Evolutionary conservation across 495 filamentous ascomycete species (phyloP), one percentile per base, ranked within the genome.

Genomic region (Trichoderma orchidacearum): DNA sequence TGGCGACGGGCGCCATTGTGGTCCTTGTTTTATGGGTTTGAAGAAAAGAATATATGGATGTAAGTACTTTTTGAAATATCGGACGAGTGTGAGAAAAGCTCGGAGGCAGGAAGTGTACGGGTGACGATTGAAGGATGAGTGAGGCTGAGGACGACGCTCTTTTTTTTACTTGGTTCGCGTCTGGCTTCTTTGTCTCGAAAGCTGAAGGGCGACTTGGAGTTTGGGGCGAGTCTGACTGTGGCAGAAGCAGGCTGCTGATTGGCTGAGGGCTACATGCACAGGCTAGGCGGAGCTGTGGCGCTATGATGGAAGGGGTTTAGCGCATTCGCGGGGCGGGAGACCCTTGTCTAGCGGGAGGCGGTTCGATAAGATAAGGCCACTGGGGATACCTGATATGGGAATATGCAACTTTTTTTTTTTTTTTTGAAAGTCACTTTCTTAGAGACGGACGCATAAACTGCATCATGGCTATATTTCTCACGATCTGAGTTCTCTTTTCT

Each of bases 1-100:
- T 60, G 4, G 79, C 72, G 38, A 68, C 66, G 57, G 78, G 70
- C 59, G 75, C 72, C 78, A 82, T 83, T 55, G 27, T 60, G 31
- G n/a, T 13, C 17, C n/a, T n/a, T n/a, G 34, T 1, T 53, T 25
- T 34, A 17, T 12, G 32, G 5, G 51, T 41, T 41, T 5, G 3
- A 5, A 25, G 41, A 3, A 28, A 27, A 6, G 21, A 25, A 13
- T 27, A 48, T n/a, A n/a, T n/a, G n/a, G n/a, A n/a, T n/a, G n/a
- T n/a, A n/a, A n/a, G n/a, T n/a, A n/a, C n/a, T n/a, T n/a, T n/a
- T n/a, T n/a, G n/a, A n/a, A n/a, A n/a, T n/a, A n/a, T n/a, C n/a
- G n/a, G n/a, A n/a, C n/a, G n/a, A n/a, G n/a, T n/a, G n/a, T n/a
- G n/a, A n/a, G n/a, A n/a, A n/a, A n/a, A n/a, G n/a, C n/a, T n/a